Conservation (phyloP, 1,284 basidiomycete genomes). For the Mrakiaceae sp. region DNA sequence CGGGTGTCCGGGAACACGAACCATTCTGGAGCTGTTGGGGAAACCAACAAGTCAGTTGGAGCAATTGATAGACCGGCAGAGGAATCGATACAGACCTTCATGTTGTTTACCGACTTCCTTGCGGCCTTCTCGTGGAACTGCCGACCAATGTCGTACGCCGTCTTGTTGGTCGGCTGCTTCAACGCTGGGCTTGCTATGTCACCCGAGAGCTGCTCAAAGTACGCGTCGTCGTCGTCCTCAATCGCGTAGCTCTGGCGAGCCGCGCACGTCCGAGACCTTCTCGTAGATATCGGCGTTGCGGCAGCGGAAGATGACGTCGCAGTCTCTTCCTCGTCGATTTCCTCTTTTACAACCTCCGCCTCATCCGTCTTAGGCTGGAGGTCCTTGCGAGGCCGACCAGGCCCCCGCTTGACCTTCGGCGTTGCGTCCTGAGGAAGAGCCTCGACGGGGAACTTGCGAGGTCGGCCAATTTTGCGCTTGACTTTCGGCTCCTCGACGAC, state of each 20-base stretch:
- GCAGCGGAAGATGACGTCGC: not conserved
- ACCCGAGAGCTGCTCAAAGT: slow-evolving; percentile 52
- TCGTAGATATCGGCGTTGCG: no score
- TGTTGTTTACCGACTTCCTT: slow-evolving; percentile 43
- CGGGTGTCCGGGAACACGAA: no score
- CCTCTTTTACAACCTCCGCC: slow-evolving; percentile 27
- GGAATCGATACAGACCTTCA: no score
- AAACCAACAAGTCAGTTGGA: no score
- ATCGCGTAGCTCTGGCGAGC: slow-evolving; percentile 32
- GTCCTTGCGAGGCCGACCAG: no score
- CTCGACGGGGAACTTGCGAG: no score
- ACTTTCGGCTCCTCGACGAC: no score
- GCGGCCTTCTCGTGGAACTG: slow-evolving; percentile 50
- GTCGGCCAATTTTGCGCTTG: no score
- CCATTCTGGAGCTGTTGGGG: not conserved
- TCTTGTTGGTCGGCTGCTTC: slow-evolving; percentile 34
- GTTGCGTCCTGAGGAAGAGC: no score
- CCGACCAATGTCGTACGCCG: slow-evolving; percentile 39
- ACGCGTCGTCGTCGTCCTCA: slow-evolving; percentile 56
- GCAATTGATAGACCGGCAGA: no score
- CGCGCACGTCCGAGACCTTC: slow-evolving; percentile 23
- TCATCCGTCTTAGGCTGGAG: slow-evolving; percentile 18
- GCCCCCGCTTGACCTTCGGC: no score
- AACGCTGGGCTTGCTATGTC: slow-evolving; percentile 23
- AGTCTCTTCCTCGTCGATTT: slow-evolving; percentile 24